phyloP scores from a whole-genome alignment of 306 rosid species.

The Rubus parviflorus region DNA sequence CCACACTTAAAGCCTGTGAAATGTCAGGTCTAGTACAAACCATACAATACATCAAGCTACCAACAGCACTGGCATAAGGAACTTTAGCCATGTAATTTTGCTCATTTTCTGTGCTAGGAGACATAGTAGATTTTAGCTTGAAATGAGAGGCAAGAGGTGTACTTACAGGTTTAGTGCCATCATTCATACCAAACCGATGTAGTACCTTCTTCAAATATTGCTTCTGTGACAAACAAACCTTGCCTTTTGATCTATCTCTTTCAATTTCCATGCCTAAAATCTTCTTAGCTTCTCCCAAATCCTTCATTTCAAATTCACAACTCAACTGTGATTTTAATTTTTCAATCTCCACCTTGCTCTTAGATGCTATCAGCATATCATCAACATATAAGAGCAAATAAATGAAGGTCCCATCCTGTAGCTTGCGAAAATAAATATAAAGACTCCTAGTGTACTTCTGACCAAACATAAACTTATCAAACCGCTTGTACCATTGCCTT shows the following conservation, averaged over 20 bases:
- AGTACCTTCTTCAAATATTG: neutral
- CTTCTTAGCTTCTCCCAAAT: neutral
- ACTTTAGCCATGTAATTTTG: neutral
- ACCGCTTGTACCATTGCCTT: neutral
- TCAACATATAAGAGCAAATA: too few relatives aligned
- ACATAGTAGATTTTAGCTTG: neutral
- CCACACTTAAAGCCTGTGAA: neutral
- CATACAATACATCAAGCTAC: neutral
- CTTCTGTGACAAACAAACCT: neutral
- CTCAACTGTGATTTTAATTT: too few relatives aligned
- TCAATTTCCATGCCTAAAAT: neutral
- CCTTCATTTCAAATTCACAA: too few relatives aligned
- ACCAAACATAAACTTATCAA: neutral
- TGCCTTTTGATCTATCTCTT: neutral
- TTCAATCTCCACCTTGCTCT: too few relatives aligned
- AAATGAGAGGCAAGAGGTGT: neutral
- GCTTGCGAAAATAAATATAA: neutral
- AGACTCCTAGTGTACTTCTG: neutral
- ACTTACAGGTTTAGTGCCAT: neutral
- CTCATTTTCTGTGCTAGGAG: neutral
- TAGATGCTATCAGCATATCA: too few relatives aligned
- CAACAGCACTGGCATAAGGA: neutral
- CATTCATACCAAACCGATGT: neutral
- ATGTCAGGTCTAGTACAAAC: neutral
- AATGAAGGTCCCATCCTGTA: neutral